These are phyloP conservation scores for Metahyphopichia silvanorum DNA, from an alignment of 805 yeast species.

Conservation along the genomic window DNA sequence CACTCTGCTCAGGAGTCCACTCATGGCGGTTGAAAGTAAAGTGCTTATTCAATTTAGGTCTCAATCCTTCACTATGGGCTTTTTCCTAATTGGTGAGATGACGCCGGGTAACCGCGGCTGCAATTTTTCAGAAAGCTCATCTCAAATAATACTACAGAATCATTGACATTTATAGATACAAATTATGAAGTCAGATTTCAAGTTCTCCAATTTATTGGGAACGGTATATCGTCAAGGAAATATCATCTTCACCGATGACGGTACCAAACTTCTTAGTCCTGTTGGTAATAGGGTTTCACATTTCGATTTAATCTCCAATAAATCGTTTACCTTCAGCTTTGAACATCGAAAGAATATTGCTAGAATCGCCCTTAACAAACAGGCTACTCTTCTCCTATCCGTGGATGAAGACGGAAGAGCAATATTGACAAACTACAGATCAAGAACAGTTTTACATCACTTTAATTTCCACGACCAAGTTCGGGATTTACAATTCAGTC, in stretches of 20 bases:
- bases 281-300: conserved; percentile 92
- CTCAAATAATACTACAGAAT: conserved; percentile 5
- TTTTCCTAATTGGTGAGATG: conserved; percentile 4
- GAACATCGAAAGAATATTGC: conserved; percentile 87
- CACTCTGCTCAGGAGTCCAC: conserved; percentile 58
- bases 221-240: conserved; percentile 96
- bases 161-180: too few relatives aligned
- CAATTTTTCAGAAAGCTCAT: conserved; percentile 9
- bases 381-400: conserved; percentile 73
- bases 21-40: conserved; percentile 20
- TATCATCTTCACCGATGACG: conserved; percentile 80
- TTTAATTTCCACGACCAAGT: conserved; percentile 87
- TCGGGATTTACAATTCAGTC: conserved; percentile 73
- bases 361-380: conserved; percentile 77
- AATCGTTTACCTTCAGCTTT: conserved; percentile 84
- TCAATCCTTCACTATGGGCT: too few relatives aligned
- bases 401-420: conserved; percentile 94
- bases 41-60: too few relatives aligned
- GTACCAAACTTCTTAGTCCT: conserved; percentile 78
- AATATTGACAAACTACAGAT: conserved; percentile 77
- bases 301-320: conserved; percentile 80
- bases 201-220: conserved; percentile 86
- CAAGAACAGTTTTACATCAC: conserved; percentile 86
- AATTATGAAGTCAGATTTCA: conserved; percentile 82
- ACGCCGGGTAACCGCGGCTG: not conserved